A percentile compares a stretch with the other conserved stretches of the same genome.
These are phyloP conservation scores for Sporisorium scitamineum DNA, from an alignment of 1,284 basidiomycete species.

Conservation along the genomic window DNA sequence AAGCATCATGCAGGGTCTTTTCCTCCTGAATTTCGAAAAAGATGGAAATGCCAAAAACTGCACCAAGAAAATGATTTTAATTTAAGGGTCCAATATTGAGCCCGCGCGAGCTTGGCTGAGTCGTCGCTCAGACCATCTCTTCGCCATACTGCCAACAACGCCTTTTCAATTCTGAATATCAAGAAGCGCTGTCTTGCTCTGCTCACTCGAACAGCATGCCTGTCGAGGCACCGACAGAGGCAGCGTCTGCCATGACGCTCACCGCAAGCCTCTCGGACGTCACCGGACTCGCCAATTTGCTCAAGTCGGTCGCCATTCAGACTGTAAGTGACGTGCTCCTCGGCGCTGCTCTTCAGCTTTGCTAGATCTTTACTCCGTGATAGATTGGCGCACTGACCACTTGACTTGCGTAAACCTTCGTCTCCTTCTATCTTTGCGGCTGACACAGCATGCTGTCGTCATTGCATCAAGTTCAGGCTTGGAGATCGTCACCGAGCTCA, in stretches of 20 bases:
- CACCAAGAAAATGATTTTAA: neutral
- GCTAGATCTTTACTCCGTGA: too few relatives aligned
- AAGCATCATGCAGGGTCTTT: conserved; percentile 7
- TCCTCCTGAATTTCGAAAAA: neutral
- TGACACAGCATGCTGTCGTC: conserved; percentile 75
- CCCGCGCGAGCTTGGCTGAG: conserved; percentile 2
- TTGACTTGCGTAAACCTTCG: neutral
- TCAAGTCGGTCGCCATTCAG: conserved; percentile 45
- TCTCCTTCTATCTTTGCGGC: too few relatives aligned
- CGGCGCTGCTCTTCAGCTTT: neutral
- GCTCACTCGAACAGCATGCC: conserved; percentile 6
- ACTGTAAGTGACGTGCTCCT: conserved; percentile 16
- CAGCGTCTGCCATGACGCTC: conserved; percentile 13
- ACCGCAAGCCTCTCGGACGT: conserved; percentile 45
- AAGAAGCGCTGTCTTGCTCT: neutral
- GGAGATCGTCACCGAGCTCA: conserved; percentile 87
- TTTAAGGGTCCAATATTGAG: neutral
- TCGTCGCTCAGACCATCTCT: conserved; percentile 1
- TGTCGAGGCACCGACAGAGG: neutral
- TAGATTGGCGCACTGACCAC: neutral
- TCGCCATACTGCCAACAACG: neutral
- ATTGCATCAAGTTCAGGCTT: conserved; percentile 79
- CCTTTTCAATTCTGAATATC: neutral
- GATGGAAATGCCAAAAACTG: neutral
- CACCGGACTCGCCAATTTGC: conserved; percentile 43